Evolutionary conservation across 208 protist genomes (phyloP), one percentile per base, ranked within the genome.

Genomic region (Trypanosoma rangeli): DNA sequence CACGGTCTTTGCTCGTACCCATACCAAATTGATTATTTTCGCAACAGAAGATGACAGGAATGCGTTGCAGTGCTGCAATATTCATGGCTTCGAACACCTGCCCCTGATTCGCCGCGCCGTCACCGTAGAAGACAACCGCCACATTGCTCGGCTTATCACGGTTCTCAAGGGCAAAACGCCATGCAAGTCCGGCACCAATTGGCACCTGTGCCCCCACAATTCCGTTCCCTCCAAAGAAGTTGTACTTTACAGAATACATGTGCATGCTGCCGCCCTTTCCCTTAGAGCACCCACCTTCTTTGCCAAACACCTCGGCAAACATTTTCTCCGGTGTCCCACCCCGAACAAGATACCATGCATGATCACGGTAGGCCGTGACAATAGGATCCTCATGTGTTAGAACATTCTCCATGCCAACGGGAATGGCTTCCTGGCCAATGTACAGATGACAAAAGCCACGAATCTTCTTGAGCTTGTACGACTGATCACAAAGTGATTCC

Each of bases 21-120:
- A 99, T 99, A 78, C 97, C 98, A 80, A 98, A 99, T 61, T 98
- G 83, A 83, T 99, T 99, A 88, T 99, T 99, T 83, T 99, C 98
- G 81, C 95, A 94, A 1, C 97, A 82, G 74, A 98, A 99, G 63
- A 99, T 94, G 44, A 89, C 69, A 56, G 98, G 98, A 56, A 99
- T 85, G 76, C 98, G 95, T 93, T 98, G 98, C n/a, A 99, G 83
- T 26, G 86, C 86, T 22, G 98, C 97, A 86, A 99, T 99, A 86
- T 99, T 99, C 86, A 97, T 97, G 8, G 97, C 91, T 90, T 99
- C 98, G 83, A 96, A 99, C 4, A 99, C 70, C 87, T 99, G 98
- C 28, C 98, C 98, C 86, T 97, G 90, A 82, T 99, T 99, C 71
- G 98, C 94, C 15, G 98, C 98, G 74, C 98, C 98, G 70, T 99